Conservation (phyloP, 345 rosid species). For the Physaria fendleri region DNA sequence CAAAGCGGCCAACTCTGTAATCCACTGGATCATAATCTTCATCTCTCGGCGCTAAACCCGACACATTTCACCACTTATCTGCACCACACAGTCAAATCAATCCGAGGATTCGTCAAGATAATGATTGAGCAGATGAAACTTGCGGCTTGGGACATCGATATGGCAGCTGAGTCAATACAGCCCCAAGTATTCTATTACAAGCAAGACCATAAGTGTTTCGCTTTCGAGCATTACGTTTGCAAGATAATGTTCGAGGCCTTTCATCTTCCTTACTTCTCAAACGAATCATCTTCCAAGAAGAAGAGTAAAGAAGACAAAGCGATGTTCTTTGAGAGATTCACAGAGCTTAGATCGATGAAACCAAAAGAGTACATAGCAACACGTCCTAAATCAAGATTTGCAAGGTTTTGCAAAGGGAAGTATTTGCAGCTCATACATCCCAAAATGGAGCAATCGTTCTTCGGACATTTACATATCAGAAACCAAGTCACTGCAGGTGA, state of each 20-base stretch:
- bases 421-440: constrained; percentile 72
- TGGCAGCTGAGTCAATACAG: constrained; percentile 56
- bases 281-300: constrained; percentile 28
- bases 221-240: constrained; percentile 70
- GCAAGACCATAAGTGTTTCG: constrained; percentile 65
- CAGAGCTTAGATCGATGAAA: constrained; percentile 51
- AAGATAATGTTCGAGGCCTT: constrained; percentile 70
- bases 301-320: constrained; percentile 21
- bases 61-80: constrained; percentile 48
- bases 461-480: constrained; percentile 51
- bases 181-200: constrained; percentile 46
- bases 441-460: constrained; percentile 65
- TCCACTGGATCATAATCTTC: constrained; percentile 43
- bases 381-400: constrained; percentile 62
- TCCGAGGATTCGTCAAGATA: constrained; percentile 57
- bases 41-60: constrained; percentile 40
- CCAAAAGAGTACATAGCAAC: constrained; percentile 40
- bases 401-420: constrained; percentile 52
- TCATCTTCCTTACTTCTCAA: constrained; percentile 46
- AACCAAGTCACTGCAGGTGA: constrained; percentile 38
- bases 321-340: constrained; percentile 51
- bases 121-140: constrained; percentile 62
- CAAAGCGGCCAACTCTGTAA: constrained; percentile 52
- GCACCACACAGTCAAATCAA: constrained; percentile 53
- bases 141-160: constrained; percentile 61